Conservation (phyloP, 805 yeast species). For the Barnettozyma sp. region DNA sequence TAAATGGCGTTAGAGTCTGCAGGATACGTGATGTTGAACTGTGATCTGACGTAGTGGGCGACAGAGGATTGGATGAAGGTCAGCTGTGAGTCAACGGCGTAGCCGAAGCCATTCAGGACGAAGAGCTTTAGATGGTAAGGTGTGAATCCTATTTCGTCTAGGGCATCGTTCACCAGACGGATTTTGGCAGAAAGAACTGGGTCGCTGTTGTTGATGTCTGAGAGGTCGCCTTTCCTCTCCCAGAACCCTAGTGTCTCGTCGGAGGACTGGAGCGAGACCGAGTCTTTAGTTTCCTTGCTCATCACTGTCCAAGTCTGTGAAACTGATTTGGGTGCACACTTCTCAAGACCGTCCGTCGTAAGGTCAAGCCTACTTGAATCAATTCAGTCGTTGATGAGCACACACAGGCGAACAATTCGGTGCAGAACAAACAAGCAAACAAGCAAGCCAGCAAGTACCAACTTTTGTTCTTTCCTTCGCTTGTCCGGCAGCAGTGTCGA, state of each 20-base stretch:
- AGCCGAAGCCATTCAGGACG: conserved; percentile 44
- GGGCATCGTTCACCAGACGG: conserved; percentile 41
- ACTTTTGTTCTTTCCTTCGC: too few relatives aligned
- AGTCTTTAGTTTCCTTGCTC: background rate
- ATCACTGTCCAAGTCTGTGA: too few relatives aligned
- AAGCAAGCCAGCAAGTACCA: too few relatives aligned
- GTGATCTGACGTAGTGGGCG: conserved; percentile 37
- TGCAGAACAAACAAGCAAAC: too few relatives aligned
- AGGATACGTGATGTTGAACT: conserved; percentile 38
- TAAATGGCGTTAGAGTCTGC: conserved; percentile 37
- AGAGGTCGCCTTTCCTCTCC: conserved; percentile 15
- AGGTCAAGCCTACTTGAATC: too few relatives aligned
- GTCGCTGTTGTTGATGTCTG: conserved; percentile 25
- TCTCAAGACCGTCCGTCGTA: too few relatives aligned
- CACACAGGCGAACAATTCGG: too few relatives aligned
- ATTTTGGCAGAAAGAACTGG: conserved; percentile 28
- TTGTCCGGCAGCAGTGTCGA: too few relatives aligned
- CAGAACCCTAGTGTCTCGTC: conserved; percentile 7
- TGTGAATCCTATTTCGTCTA: conserved; percentile 57
- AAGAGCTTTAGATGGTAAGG: conserved; percentile 42
- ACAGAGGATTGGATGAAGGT: conserved; percentile 40
- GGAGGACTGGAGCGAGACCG: conserved; percentile 1
- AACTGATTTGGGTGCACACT: too few relatives aligned
- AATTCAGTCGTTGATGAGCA: too few relatives aligned
- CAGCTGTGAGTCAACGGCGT: conserved; percentile 44